Evolutionary conservation across 495 filamentous ascomycete species (phyloP), one percentile per base, ranked within the genome.

Genomic region (Ramalina intermedia): DNA sequence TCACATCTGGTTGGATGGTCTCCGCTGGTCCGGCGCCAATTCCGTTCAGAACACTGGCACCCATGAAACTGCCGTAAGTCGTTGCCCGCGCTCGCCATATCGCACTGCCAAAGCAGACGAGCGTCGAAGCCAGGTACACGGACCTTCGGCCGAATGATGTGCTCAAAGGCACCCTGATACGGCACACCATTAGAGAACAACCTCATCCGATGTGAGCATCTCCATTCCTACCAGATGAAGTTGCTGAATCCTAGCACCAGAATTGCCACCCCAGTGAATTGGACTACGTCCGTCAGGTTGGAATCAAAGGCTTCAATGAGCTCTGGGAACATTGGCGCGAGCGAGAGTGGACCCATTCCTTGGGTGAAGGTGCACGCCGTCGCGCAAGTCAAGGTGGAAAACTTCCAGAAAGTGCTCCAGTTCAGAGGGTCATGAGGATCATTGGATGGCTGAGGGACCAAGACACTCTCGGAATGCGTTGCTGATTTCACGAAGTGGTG

Each of bases 181-280:
- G 13, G 2, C 16, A 20, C 14, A 38, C 12, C 18, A 29, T 23
- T 29, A 37, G 12, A 16, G 12, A 20, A 49, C 17, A 24, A 14
- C 6, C 23, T 41, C 17, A 7, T 1, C 8, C 23, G n/a, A 18
- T 3, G 36, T 16, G 11, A 16, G 16, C 12, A 26, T 36, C n/a
- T 9, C 21, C 1, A 42, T 14, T 9, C 51, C 27, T 55, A 69
- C 67, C 76, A 77, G 55, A 82, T 65, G 60, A 80, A 81, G 49
- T 80, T 81, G 47, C 74, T 75, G 52, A 79, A 80, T 0, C 78
- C 79, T 1, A 81, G 64, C 0, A 80, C 73, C 26, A 81, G 58
- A 46, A 80, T 81, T 41, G 71, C 73, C 8, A 79, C 68, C n/a
- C 79, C 78, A 24, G 76, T 78, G 41, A 70, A 68, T 35, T 68